Evolutionary conservation across 106 monocot genomes (phyloP).

Genomic region (Platanthera zijinensis): DNA sequence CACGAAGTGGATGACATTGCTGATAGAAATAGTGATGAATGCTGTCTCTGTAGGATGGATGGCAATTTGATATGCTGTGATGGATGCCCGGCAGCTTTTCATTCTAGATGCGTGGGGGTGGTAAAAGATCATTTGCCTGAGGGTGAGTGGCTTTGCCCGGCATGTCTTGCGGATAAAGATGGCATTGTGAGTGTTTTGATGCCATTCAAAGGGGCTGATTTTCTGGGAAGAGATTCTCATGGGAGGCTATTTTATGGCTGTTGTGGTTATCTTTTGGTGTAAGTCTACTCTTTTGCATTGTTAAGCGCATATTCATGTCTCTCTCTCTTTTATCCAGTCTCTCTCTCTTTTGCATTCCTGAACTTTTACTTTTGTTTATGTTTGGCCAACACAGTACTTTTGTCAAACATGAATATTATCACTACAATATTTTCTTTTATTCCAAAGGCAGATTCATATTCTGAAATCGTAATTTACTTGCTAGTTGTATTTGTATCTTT

Average conservation of each 20-base stretch:
- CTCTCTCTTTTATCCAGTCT: neutral
- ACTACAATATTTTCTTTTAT: neutral
- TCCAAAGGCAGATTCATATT: neutral
- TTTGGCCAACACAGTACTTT: neutral
- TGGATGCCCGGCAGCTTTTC: constrained; percentile 98
- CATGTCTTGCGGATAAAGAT: constrained; percentile 55
- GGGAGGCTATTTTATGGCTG: constrained; percentile 62
- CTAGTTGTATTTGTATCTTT: neutral
- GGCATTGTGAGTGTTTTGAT: constrained; percentile 24
- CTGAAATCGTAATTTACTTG: neutral
- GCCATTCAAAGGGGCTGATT: constrained; percentile 54
- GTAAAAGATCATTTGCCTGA: constrained; percentile 74
- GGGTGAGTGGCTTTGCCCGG: constrained; percentile 96
- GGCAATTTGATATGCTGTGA: constrained; percentile 95
- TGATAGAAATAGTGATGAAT: constrained; percentile 86
- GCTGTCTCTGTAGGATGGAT: constrained; percentile 89
- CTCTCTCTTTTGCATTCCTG: neutral
- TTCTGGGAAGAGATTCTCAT: constrained; percentile 74
- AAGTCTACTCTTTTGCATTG: constrained; percentile 19
- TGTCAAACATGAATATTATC: neutral
- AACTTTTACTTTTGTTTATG: constrained; percentile 1
- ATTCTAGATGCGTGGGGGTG: constrained; percentile 87
- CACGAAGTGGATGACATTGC: constrained; percentile 22
- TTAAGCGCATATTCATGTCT: neutral
- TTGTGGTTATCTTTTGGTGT: constrained; percentile 87